Percentiles rank a stretch among this genome's conserved stretches.
Evolutionary conservation across 2,329 filamentous ascomycete species (phyloP).

Genomic region (Penicillium sp.): DNA sequence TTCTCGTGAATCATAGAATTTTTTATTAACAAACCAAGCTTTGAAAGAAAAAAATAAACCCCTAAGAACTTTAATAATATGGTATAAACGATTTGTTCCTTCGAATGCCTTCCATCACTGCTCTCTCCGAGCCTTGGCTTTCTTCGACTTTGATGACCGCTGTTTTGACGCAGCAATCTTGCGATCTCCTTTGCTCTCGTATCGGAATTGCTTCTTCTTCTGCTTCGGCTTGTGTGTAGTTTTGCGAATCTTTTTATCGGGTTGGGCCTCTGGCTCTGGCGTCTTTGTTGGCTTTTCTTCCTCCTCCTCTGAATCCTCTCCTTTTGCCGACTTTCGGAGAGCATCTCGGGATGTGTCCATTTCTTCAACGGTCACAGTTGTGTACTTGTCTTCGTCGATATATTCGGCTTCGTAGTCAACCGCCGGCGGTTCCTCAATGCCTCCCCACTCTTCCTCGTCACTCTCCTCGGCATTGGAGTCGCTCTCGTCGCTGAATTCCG

Average conservation of each 20-base stretch:
- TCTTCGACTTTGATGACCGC: slow-evolving; percentile 68
- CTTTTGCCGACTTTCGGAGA: slow-evolving; percentile 56
- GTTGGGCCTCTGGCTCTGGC: slow-evolving; percentile 28
- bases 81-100: slow-evolving; percentile 7
- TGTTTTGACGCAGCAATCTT: slow-evolving; percentile 63
- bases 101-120: slow-evolving; percentile 26
- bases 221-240: slow-evolving; percentile 63
- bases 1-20: slow-evolving; percentile 16
- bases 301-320: slow-evolving; percentile 29
- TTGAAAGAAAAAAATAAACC: neutral
- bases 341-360: slow-evolving; percentile 78
- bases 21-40: slow-evolving; percentile 4
- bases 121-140: slow-evolving; percentile 59
- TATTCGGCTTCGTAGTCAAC: slow-evolving; percentile 89
- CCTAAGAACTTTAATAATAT: slow-evolving; percentile 5
- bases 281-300: slow-evolving; percentile 32
- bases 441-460: slow-evolving; percentile 63
- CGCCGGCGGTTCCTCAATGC: slow-evolving; percentile 56
- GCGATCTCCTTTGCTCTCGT: slow-evolving; percentile 84
- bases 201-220: slow-evolving; percentile 89
- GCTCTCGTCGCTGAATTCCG: slow-evolving; percentile 25
- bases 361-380: slow-evolving; percentile 89
- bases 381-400: slow-evolving; percentile 93
- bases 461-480: slow-evolving; percentile 31
- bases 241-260: slow-evolving; percentile 53